Conservation (phyloP, 73 alveolate genomes). For the Paramecium biaurelia region DNA sequence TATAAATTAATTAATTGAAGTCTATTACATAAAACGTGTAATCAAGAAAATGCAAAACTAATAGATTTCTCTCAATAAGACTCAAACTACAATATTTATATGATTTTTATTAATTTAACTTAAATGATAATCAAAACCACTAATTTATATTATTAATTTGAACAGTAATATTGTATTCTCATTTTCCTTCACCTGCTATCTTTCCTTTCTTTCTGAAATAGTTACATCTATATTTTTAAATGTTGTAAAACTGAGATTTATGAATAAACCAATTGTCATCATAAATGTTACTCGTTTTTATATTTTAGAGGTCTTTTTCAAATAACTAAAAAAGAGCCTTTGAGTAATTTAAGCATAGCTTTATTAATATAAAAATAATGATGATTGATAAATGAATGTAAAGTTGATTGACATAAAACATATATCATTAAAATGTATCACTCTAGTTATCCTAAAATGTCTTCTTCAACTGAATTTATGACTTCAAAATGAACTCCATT, state of each 20-base stretch:
- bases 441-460: not conserved
- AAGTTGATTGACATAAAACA: not conserved
- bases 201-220: not conserved
- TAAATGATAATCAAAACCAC: not conserved
- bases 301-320: not conserved
- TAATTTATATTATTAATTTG: not conserved
- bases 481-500: conserved; percentile 17
- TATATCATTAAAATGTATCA: not conserved
- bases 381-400: not conserved
- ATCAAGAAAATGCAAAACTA: not conserved
- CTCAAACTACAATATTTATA: not conserved
- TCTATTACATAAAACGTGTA: not conserved
- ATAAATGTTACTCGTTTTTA: not conserved
- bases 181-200: not conserved
- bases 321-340: not conserved
- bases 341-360: not conserved
- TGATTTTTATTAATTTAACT: not conserved
- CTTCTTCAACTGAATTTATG: conserved; percentile 26
- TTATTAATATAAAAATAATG: not conserved
- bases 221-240: not conserved
- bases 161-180: not conserved
- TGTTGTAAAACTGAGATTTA: not conserved
- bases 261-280: not conserved
- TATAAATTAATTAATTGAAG: not conserved
- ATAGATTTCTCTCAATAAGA: not conserved